Percentiles rank a stretch among this genome's conserved stretches.
Evolutionary conservation across 2,329 filamentous ascomycete genomes (phyloP).

Genomic region (Colletotrichum euphorbiae): DNA sequence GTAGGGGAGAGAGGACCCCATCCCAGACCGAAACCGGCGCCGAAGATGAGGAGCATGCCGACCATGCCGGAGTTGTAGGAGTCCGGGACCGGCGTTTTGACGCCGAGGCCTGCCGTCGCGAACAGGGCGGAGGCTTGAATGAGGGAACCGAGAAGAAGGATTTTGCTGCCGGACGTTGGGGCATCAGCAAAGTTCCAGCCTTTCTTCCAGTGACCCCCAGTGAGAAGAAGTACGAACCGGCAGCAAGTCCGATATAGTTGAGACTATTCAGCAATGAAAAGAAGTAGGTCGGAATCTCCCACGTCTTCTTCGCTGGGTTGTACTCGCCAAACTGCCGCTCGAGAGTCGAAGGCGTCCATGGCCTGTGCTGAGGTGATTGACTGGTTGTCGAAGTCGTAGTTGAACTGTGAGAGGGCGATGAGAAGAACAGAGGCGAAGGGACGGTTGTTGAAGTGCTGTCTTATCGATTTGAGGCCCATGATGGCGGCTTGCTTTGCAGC

Average conservation of each 20-base stretch:
- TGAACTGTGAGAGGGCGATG: slow-evolving; percentile 51
- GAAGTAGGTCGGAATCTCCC: slow-evolving; percentile 45
- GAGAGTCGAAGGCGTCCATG: slow-evolving; percentile 53
- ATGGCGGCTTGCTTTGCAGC: neutral
- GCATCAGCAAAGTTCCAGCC: neutral
- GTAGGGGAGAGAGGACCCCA: too few relatives aligned
- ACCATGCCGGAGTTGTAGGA: too few relatives aligned
- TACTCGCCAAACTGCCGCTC: slow-evolving; percentile 49
- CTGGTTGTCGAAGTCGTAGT: slow-evolving; percentile 54
- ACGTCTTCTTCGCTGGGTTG: slow-evolving; percentile 40
- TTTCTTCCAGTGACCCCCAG: neutral
- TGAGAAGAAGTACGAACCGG: slow-evolving; percentile 41
- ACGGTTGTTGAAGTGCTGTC: slow-evolving; percentile 31
- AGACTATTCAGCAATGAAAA: slow-evolving; percentile 52
- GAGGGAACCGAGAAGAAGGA: too few relatives aligned
- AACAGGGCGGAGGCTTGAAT: too few relatives aligned
- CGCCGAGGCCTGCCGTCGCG: too few relatives aligned
- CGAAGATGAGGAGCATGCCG: too few relatives aligned
- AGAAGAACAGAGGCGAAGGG: slow-evolving; percentile 42
- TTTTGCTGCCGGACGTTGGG: too few relatives aligned
- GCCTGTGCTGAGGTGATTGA: slow-evolving; percentile 52
- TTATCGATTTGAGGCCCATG: slow-evolving; percentile 18
- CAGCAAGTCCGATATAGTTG: slow-evolving; percentile 49
- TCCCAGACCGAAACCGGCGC: too few relatives aligned
- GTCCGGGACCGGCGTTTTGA: too few relatives aligned